phyloP scores from a whole-genome alignment of 306 rosid genomes.

The Inga laurina region DNA sequence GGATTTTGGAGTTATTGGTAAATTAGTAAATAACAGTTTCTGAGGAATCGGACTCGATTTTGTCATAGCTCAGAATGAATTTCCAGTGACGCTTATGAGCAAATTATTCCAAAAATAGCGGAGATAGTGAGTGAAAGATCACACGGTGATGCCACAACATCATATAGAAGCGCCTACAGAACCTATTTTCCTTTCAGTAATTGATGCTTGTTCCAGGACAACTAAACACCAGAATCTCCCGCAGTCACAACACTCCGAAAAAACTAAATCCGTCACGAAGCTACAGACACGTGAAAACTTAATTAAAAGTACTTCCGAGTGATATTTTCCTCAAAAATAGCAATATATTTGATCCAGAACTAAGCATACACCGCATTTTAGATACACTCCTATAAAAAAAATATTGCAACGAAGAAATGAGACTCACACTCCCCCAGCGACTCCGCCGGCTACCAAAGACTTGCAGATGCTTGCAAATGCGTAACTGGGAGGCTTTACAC shows the following conservation, averaged over 20 bases:
- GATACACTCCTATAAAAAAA: background rate
- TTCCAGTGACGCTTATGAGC: background rate
- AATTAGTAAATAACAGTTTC: background rate
- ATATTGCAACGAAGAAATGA: slow-evolving; percentile 30
- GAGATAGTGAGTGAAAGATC: background rate
- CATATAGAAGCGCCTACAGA: slow-evolving; percentile 5
- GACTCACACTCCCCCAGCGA: slow-evolving; percentile 99
- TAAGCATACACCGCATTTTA: background rate
- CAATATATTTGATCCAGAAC: background rate
- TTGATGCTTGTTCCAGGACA: slow-evolving; percentile 15
- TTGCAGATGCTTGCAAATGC: slow-evolving; percentile 78
- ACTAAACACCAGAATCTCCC: slow-evolving; percentile 17
- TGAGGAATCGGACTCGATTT: background rate
- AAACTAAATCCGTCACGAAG: slow-evolving; percentile 5
- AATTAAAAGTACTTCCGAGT: background rate
- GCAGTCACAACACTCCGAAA: background rate
- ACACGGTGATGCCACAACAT: background rate
- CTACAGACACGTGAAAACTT: slow-evolving; percentile 5
- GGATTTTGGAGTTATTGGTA: background rate
- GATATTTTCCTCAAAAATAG: background rate
- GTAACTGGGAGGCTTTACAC: slow-evolving; percentile 72
- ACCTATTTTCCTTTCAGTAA: background rate
- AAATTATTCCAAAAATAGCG: background rate
- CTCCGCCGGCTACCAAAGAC: slow-evolving; percentile 94
- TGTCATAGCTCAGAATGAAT: background rate